Base-by-base conservation (phyloP, 805 yeast genomes). In the Candida odintsovae region DNA sequence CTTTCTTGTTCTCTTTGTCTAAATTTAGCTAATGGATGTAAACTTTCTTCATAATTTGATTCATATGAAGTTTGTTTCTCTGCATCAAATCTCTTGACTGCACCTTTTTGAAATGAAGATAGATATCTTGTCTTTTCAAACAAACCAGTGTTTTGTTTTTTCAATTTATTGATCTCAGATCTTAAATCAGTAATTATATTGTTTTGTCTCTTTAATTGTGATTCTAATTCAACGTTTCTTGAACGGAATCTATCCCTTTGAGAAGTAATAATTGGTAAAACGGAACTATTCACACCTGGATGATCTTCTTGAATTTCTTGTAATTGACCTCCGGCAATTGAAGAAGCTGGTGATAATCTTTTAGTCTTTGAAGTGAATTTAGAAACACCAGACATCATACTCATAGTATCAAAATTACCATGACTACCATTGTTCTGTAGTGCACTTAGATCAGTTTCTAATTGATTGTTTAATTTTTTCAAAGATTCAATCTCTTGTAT, bases 161-260 rank as follows among this genome's bases (percentile, higher is more conserved):
- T 83, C 57, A 90, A 69, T 4, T 72, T 67, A 44, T 75, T 75
- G 35, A 86, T 66, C 55, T 88, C 89, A 44, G 83, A 65, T 49
- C 81, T 80, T 53, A 88, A 69, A 47, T 83, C 86, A 35, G 70
- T 73, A 23, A 83, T 72, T 36, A 73, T 71, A 19, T 67, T 62
- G 43, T 71, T 71, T 51, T 77, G 80, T 53, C 77, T 78, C 62
- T 86, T 81, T 35, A 83, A 58, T 56, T 89, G 95, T 46, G 85
- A 85, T 63, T 92, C 98, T 45, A 94, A 73, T 61, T 88, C 96
- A 47, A 77, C 78, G 58, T 85, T 88, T 45, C 89, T 76, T n/a
- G 78, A 76, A 57, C 95, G 81, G 71, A 90, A 90, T 51, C 99
- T 72, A 64, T 92, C 99, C 63, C 99, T 80, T 68, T 92, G 99